A percentile compares a stretch with the other conserved stretches of the same genome.
These are phyloP conservation scores for Mangifera indica DNA, from an alignment of 345 rosid genomes.

Conservation along the genomic window DNA sequence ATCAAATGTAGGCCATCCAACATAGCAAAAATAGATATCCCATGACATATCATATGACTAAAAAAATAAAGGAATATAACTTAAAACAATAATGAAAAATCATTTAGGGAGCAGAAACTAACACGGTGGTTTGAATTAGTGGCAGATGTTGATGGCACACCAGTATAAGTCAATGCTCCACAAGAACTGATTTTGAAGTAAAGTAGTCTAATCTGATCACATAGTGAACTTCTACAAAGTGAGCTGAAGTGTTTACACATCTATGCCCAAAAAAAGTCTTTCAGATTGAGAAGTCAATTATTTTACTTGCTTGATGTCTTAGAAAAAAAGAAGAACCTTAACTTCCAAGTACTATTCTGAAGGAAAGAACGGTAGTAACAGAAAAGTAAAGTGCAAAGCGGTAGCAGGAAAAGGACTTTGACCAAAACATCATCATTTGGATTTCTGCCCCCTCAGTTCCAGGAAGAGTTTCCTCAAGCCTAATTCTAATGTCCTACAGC, in stretches of 20 bases:
- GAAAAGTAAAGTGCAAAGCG: conserved; percentile 56
- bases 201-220: conserved; percentile 59
- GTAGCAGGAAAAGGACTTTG: conserved; percentile 69
- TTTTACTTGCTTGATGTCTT: background rate
- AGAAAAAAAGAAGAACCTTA: background rate
- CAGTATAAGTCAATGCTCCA: conserved; percentile 56
- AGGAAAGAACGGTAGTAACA: conserved; percentile 45
- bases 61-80: conserved; percentile 4
- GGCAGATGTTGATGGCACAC: conserved; percentile 56
- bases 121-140: conserved; percentile 54
- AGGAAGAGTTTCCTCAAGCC: conserved; percentile 81
- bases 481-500: conserved; percentile 60
- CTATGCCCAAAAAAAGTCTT: conserved; percentile 37
- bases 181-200: conserved; percentile 53
- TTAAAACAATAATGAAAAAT: background rate
- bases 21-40: no score
- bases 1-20: no score
- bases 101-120: conserved; percentile 17
- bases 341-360: conserved; percentile 37
- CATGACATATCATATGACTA: background rate
- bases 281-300: background rate
- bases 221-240: conserved; percentile 56
- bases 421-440: conserved; percentile 64
- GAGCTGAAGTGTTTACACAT: conserved; percentile 43
- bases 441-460: conserved; percentile 85